Conservation (phyloP, 805 yeast genomes). For the Starmerella apis region DNA sequence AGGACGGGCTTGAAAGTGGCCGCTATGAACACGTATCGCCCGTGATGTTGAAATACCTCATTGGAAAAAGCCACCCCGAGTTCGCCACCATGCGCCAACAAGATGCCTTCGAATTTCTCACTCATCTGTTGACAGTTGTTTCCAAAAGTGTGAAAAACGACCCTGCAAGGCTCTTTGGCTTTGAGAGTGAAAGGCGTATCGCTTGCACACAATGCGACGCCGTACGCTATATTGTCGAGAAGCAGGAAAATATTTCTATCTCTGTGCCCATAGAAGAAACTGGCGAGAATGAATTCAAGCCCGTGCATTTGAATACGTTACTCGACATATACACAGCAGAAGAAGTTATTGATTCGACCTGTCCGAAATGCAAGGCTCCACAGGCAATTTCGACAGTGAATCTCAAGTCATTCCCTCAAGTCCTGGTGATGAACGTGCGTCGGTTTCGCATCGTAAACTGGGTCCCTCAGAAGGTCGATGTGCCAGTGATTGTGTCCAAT, state of each 20-base stretch:
- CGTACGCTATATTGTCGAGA: constrained; percentile 47
- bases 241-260: constrained; percentile 55
- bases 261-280: constrained; percentile 41
- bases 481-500: constrained; percentile 50
- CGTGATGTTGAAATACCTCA: constrained; percentile 56
- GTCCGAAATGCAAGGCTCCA: constrained; percentile 35
- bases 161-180: constrained; percentile 51
- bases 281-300: constrained; percentile 40
- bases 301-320: constrained; percentile 42
- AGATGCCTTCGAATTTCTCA: constrained; percentile 85
- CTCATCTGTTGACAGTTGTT: constrained; percentile 52
- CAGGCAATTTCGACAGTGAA: constrained; percentile 34
- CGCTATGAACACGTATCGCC: constrained; percentile 65
- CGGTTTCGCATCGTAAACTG: constrained; percentile 78
- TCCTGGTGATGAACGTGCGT: constrained; percentile 60
- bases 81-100: constrained; percentile 84
- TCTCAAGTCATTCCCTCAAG: constrained; percentile 58
- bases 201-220: constrained; percentile 48
- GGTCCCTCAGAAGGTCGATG: constrained; percentile 76
- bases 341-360: constrained; percentile 46
- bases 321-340: constrained; percentile 45
- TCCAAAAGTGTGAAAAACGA: constrained; percentile 31
- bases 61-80: constrained; percentile 72
- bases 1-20: constrained; percentile 70
- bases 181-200: constrained; percentile 53